Evolutionary conservation across 2,329 filamentous ascomycete species (phyloP), one percentile per base, ranked within the genome.

Genomic region (Anthostomella pinea): DNA sequence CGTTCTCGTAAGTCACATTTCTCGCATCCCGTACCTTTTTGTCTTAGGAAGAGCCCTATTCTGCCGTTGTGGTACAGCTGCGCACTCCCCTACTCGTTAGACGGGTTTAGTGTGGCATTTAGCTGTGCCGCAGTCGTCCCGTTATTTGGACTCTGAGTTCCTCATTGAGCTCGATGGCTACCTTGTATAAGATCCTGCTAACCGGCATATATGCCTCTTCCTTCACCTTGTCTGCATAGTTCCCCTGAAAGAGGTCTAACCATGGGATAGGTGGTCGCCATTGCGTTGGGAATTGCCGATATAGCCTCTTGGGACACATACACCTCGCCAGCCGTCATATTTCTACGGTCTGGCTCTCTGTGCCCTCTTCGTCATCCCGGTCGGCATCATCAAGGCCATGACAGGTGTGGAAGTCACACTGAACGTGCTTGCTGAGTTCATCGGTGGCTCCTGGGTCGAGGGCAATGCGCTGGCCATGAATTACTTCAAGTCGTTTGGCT

Each of bases 401-500:
- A 76, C 70, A 2, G 71, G 70, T 35, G 64, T 73, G 23, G 67
- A 73, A 43, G 69, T 74, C 5, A 73, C 66, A 3, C 62, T 75
- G 24, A 73, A 75, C 47, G 72, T 76, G 4, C 58, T 77, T 6
- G 69, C 72, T 24, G 71, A 75, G 54, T 70, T 76, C 25, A 70
- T 75, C 26, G 72, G 69, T 33, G 72, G 72, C n/a, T 69, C 67
- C 5, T 67, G 62, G 44, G 66, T 72, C 8, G 65, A 68, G 18
- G 72, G 72, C 19, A 73, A 74, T 34, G 69, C 70, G 1, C 50
- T 73, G 35, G 69, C 68, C 33, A 74, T 75, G 68, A 75, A 73
- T 58, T 73, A 67, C 48, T 74, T 76, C 65, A 75, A 75, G 60
- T 68, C 66, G 0, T 73, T 71, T 43, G 69, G 69, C 2, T 64